These are phyloP conservation scores for Gynochthodes officinalis DNA, from an alignment of 257 asterid species.

Conservation along the genomic window DNA sequence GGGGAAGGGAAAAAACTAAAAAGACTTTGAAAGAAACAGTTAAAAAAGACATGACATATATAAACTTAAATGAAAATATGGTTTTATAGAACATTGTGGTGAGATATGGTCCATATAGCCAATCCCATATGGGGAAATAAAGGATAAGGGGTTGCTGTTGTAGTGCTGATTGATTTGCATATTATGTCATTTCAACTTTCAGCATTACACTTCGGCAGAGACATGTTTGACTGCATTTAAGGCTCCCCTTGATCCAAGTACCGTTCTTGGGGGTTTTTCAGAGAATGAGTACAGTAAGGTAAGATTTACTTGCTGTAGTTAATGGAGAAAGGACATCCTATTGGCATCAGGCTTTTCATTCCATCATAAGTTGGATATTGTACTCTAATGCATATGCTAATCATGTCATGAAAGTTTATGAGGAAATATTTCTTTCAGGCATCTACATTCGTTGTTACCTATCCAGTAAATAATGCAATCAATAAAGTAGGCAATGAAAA, in stretches of 20 bases:
- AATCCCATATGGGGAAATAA: too few species aligned
- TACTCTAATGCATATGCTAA: neutral
- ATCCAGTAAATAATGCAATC: constrained; percentile 87
- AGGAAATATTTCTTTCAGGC: constrained; percentile 56
- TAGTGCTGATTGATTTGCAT: neutral
- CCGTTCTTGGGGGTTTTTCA: constrained; percentile 92
- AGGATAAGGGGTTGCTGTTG: too few species aligned
- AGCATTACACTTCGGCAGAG: constrained; percentile 96
- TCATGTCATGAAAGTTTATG: neutral
- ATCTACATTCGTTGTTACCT: constrained; percentile 86
- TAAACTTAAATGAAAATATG: too few species aligned
- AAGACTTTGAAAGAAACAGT: too few species aligned
- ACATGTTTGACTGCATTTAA: constrained; percentile 85
- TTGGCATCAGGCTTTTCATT: neutral
- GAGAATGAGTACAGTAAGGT: constrained; percentile 86
- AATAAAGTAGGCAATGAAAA: constrained; percentile 71
- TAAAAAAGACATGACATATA: too few species aligned
- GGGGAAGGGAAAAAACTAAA: too few species aligned
- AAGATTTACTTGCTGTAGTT: constrained; percentile 13
- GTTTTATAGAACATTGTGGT: too few species aligned
- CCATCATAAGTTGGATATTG: neutral
- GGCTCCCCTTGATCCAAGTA: constrained; percentile 98
- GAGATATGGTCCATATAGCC: too few species aligned
- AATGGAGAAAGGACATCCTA: constrained; percentile 4
- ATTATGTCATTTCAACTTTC: constrained; percentile 12